phyloP scores from a whole-genome alignment of 225 moss, liverwort and hornwort genomes.

The Anthoceros angustus region DNA sequence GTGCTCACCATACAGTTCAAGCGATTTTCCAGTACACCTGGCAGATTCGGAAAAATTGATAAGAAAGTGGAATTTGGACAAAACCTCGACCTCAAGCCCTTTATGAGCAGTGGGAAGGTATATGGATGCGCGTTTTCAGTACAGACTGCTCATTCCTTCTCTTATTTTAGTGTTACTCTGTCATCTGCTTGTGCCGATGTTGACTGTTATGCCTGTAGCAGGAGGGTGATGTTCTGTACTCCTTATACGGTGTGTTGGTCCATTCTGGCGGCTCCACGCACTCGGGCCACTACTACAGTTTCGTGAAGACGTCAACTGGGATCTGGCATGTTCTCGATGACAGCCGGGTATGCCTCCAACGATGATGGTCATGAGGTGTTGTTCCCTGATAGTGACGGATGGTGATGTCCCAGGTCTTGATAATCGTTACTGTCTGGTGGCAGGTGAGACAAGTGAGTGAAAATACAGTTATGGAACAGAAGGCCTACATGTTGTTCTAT shows the following conservation, averaged over 20 bases:
- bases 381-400: neutral
- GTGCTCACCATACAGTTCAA: slow-evolving; percentile 89
- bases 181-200: neutral
- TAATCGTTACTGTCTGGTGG: neutral
- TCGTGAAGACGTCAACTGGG: slow-evolving; percentile 74
- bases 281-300: slow-evolving; percentile 93
- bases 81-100: slow-evolving; percentile 74
- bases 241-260: slow-evolving; percentile 77
- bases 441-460: slow-evolving; percentile 95
- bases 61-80: slow-evolving; percentile 93
- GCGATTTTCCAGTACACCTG: slow-evolving; percentile 65
- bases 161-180: neutral
- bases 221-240: slow-evolving; percentile 54
- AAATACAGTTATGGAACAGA: slow-evolving; percentile 74
- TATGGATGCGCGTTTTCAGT: neutral
- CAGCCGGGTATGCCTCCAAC: slow-evolving; percentile 46
- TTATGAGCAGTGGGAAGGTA: slow-evolving; percentile 68
- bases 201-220: slow-evolving; percentile 15
- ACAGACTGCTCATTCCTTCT: neutral
- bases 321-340: slow-evolving; percentile 97
- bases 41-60: slow-evolving; percentile 75
- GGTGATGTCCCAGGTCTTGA: neutral
- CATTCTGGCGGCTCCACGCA: slow-evolving; percentile 95
- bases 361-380: neutral
- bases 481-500: slow-evolving; percentile 93